These are phyloP conservation scores for Ilex aquifolium DNA, from an alignment of 257 asterid genomes.

Conservation along the genomic window DNA sequence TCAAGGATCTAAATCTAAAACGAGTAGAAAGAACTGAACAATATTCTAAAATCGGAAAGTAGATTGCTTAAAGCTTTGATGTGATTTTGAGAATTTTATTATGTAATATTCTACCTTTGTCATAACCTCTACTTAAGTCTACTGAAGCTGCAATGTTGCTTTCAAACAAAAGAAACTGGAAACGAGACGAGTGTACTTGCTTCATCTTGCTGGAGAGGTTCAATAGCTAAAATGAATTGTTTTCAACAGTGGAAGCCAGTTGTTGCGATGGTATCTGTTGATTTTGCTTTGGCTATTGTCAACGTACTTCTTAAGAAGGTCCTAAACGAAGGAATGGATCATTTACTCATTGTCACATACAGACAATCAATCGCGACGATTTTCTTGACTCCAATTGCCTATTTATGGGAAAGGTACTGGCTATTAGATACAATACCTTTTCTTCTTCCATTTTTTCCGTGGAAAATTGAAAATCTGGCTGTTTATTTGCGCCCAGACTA, in stretches of 20 bases:
- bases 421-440: not conserved
- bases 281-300: slow-evolving; percentile 34
- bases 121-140: not conserved
- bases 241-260: slow-evolving; percentile 27
- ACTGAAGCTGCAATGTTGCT: not conserved
- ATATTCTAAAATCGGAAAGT: not conserved
- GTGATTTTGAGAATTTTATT: not conserved
- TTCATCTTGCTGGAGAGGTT: too few relatives aligned
- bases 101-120: not conserved
- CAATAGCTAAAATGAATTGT: too few relatives aligned
- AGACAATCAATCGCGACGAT: slow-evolving; percentile 41
- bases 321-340: slow-evolving; percentile 43
- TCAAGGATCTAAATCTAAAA: not conserved
- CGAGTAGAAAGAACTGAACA: not conserved
- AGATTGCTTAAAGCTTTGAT: not conserved
- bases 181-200: too few relatives aligned
- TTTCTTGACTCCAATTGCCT: slow-evolving; percentile 55
- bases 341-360: slow-evolving; percentile 32
- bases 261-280: slow-evolving; percentile 39
- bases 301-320: slow-evolving; percentile 46
- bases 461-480: too few relatives aligned
- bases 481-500: too few relatives aligned
- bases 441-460: too few relatives aligned
- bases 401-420: slow-evolving; percentile 47
- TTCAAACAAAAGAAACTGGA: too few relatives aligned